These are phyloP conservation scores for Quambalaria eucalypti DNA, from an alignment of 1,284 basidiomycete species.

Conservation along the genomic window DNA sequence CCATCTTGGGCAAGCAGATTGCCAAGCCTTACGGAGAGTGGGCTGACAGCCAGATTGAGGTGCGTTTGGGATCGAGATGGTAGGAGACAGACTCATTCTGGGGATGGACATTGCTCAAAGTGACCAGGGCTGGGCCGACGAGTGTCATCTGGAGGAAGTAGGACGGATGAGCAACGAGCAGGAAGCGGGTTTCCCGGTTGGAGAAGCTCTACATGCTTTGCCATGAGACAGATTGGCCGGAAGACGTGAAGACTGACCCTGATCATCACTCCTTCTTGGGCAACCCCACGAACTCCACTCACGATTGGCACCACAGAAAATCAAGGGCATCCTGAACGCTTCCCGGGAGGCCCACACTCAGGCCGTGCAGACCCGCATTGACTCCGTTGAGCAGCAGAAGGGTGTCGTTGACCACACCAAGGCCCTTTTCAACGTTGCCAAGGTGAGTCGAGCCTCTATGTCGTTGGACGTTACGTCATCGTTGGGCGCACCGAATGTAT, in stretches of 20 bases:
- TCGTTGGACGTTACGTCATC: background rate
- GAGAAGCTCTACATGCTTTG: too few relatives aligned
- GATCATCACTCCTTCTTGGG: background rate
- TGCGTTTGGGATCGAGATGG: conserved; percentile 17
- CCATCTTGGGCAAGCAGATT: conserved; percentile 68
- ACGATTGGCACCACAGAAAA: conserved; percentile 51
- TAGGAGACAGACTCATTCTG: too few relatives aligned
- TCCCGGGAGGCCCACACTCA: conserved; percentile 83
- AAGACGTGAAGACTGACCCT: too few relatives aligned
- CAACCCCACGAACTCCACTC: background rate
- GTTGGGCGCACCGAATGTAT: background rate
- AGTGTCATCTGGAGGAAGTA: too few relatives aligned
- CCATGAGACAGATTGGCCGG: too few relatives aligned
- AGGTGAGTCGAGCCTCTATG: conserved; percentile 51
- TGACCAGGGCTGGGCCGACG: too few relatives aligned
- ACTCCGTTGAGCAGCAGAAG: conserved; percentile 81
- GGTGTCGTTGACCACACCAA: conserved; percentile 84
- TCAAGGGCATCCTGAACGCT: conserved; percentile 70
- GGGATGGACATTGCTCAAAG: too few relatives aligned
- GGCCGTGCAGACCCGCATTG: conserved; percentile 85
- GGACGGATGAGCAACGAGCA: too few relatives aligned
- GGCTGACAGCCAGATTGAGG: conserved; percentile 54
- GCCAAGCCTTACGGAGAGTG: conserved; percentile 84
- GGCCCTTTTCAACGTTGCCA: conserved; percentile 82
- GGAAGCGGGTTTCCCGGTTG: too few relatives aligned